Evolutionary conservation across 2,329 filamentous ascomycete genomes (phyloP), one percentile per base, ranked within the genome.

Genomic region (Akanthomyces uredinophilus): DNA sequence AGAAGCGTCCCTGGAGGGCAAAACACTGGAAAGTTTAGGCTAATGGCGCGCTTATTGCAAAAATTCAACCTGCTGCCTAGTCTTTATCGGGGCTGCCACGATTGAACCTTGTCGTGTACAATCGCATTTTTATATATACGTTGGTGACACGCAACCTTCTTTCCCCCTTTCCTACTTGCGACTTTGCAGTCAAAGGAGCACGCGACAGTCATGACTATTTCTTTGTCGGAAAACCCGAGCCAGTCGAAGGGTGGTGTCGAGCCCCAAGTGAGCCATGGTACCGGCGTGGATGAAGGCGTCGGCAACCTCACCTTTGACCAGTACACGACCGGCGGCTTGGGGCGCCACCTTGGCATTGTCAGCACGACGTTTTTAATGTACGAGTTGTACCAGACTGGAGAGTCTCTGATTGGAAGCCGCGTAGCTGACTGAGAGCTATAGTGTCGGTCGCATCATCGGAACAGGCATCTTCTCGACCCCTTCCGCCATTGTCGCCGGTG

Each of bases 391-490:
- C 16, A 5, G 10, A 7, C 16, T 5, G 20, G 27, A 16, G 14
- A 6, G 22, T 35, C 37, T 5, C 16, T 6, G 14, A n/a, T 2
- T 24, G 16, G 37, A 55, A 53, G 29, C 6, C 39, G 6, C 18
- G 37, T 14, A 44, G 18, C 41, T 55, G 51, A 46, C 18, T 20
- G 2, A 18, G 10, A 10, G 2, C 18, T 29, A 16, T 35, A 66
- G 66, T 47, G 60, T 67, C 60, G 66, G 66, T 11, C 66, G 66
- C 62, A 67, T 67, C 43, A 65, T 67, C n/a, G 66, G 66, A 18
- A 67, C 66, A 4, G 66, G 66, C 46, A 67, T 67, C 51, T 67
- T 67, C 29, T 66, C 66, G 8, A 66, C 65, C 4, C 66, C 66
- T 3, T 67, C 66, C 5, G 65, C 65, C 27, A 66, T 67, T 13